Base-by-base conservation (phyloP, 495 filamentous ascomycete genomes). In the Tetracladium setigerum region DNA sequence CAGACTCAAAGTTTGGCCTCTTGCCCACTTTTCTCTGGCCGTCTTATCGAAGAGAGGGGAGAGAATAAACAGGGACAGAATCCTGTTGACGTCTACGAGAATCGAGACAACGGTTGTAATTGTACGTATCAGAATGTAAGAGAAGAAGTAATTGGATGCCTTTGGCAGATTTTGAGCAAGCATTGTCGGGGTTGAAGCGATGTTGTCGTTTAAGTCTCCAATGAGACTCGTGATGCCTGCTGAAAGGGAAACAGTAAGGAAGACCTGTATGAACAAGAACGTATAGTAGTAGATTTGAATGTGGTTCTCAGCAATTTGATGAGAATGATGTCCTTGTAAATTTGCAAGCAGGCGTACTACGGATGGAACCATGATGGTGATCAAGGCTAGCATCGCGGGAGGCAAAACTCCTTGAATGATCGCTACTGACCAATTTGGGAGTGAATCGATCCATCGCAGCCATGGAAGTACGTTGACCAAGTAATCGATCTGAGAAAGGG, bases 251-350 rank as follows among this genome's bases (percentile, higher is more conserved):
- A 87, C 74, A 27, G 95, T 78, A 44, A 97, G 69, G 70, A 96
- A 96, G 13, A 92, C 86, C 64, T 97, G 89, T 30, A 96, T 72
- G 34, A 96, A 83, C 62, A 95, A 88, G 76, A 96, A 97, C 11
- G 72, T 76, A 59, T 95, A 97, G 71, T 94, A 97, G 43, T 74
- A 86, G 58, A 91, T 91, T 60, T 97, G 90, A 1, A 82, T 82
- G 31, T 79, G 81, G 35, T 92, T 70, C 65, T 97, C 91, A 24
- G 95, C 77, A 13, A 71, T 69, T 70, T 79, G 84, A 35, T 82
- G 81, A 9, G 82, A 87, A 31, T 80, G 73, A 11, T 76, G 59
- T 17, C 85, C 84, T 56, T 86, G 77, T 17, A 73, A 66, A 47
- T 64, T 72, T 38, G 77, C 73, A 16, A 88, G 33, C 1, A 45